These are phyloP conservation scores for Moringa oleifera DNA, from an alignment of 345 rosid genomes.

Conservation along the genomic window DNA sequence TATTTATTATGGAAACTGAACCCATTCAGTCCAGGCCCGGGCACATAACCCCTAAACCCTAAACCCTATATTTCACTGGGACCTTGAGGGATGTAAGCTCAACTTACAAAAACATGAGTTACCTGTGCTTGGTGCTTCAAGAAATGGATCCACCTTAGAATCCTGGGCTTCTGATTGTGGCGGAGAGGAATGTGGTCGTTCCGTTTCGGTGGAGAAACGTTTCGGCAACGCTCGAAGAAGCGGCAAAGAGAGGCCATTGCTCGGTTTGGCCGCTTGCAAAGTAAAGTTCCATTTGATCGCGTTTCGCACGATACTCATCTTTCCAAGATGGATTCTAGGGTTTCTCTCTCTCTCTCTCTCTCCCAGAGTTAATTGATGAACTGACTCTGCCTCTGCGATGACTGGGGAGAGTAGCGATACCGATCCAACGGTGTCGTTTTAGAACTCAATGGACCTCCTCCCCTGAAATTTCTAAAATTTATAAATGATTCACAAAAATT, in stretches of 20 bases:
- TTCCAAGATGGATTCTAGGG: constrained; percentile 24
- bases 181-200: constrained; percentile 32
- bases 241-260: constrained; percentile 14
- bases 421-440: no score
- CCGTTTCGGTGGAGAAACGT: constrained; percentile 47
- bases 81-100: no score
- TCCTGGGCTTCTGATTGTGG: constrained; percentile 24
- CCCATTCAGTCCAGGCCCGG: background rate
- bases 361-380: no score
- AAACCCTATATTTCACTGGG: background rate
- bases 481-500: no score
- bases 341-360: no score
- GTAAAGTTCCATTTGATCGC: constrained; percentile 26
- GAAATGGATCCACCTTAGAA: constrained; percentile 27
- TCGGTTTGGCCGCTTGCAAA: constrained; percentile 15
- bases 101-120: background rate
- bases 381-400: no score
- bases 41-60: constrained; percentile 17
- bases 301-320: constrained; percentile 38
- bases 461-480: no score
- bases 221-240: constrained; percentile 30
- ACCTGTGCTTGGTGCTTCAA: constrained; percentile 22
- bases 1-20: no score
- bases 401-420: no score
- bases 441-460: no score